phyloP scores from a whole-genome alignment of 2,329 filamentous ascomycete genomes.

The Verticillium longisporum region DNA sequence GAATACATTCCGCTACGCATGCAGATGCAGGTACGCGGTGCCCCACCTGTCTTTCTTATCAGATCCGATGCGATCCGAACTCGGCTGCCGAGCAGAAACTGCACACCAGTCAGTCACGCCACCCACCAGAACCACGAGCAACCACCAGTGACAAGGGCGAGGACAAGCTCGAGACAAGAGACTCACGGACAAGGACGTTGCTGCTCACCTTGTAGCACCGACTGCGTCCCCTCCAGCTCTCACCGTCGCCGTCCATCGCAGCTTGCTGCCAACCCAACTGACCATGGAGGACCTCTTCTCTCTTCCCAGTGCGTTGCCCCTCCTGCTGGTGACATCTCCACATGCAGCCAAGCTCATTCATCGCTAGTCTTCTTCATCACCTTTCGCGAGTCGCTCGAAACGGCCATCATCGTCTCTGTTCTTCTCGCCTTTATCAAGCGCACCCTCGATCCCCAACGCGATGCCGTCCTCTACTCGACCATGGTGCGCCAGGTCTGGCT shows the following conservation, averaged over 20 bases:
- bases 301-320: slow-evolving; percentile 7
- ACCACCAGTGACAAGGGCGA: neutral
- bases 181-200: neutral
- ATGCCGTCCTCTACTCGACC: slow-evolving; percentile 45
- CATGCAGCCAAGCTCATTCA: neutral
- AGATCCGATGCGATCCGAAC: neutral
- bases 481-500: slow-evolving; percentile 53
- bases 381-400: slow-evolving; percentile 62
- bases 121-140: neutral
- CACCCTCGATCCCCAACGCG: slow-evolving; percentile 45
- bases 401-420: slow-evolving; percentile 59
- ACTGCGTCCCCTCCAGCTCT: neutral
- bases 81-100: neutral
- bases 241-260: neutral
- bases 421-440: slow-evolving; percentile 63
- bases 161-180: neutral
- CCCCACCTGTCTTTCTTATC: neutral
- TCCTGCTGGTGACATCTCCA: neutral
- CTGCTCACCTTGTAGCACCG: neutral
- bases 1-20: too few species aligned
- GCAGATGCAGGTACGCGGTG: too few species aligned
- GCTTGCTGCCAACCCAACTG: neutral
- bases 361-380: slow-evolving; percentile 59
- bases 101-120: neutral
- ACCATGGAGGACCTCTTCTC: slow-evolving; percentile 12